Base-by-base conservation (phyloP, 192 early-diverging fungal species). In the Mortierella alpina region DNA sequence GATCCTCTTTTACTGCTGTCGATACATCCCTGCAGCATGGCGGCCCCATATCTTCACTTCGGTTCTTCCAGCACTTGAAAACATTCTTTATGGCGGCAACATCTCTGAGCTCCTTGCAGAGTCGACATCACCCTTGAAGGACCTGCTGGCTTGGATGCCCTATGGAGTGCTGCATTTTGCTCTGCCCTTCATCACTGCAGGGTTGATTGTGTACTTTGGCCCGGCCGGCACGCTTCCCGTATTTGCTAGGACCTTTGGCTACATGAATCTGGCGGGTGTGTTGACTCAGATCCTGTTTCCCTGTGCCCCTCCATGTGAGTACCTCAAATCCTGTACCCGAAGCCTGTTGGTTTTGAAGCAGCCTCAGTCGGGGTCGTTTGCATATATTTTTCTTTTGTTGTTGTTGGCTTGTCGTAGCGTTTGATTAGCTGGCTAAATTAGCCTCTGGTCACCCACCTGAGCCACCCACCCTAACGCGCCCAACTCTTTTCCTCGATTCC, bases 131-230 rank as follows among this genome's bases (percentile, higher is more conserved):
- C 59, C 85, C n/a, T 47, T 86, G 10, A 73, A 86, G 42, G 92
- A 93, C 80, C 60, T 92, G 6, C 66, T 92, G 23, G 89, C 90
- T 4, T 93, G 92, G 86, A 57, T 93, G 41, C 92, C 91, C 10
- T 92, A 93, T 67, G 92, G 92, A n/a, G 82, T 93, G n/a, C 57
- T 91, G 15, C 92, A 93, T 62, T 93, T 89, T 78, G 79, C 88
- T 3, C 85, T 90, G n/a, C 92, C 91, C 11, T 86, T 89, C 49
- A 61, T 91, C 42, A 87, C 91, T 45, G 84, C 83, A 1, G 42
- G 84, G 2, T 41, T 83, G 22, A 68, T 92, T 6, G 80, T 84
- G 66, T 77, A 74, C 64, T 85, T 83, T 78, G 91, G 86, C 39
- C 88, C 86, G 11, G 83, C 86, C 2, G 82, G 85, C 1, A 75